Base-by-base conservation (phyloP, 148 eudicot genomes). In the Heliosperma pusillum region DNA sequence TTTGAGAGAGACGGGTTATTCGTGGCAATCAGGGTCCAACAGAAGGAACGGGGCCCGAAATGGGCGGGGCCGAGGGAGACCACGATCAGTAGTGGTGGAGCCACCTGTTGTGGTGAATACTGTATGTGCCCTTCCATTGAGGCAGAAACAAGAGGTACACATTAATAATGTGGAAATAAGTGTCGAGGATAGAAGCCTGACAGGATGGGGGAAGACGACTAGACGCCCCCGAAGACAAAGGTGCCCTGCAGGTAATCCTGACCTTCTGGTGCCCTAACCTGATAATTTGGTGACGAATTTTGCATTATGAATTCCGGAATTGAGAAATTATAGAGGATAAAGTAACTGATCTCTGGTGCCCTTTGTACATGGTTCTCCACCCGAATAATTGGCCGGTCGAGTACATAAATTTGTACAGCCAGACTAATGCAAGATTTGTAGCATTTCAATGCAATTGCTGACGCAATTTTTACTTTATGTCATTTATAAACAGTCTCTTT, bases 161-260 rank as follows among this genome's bases (percentile, higher is more conserved):
- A 76, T 59, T 72, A 85, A 62, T 40, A 85, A 73, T 56, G 72
- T 81, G 25, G 93, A 89, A 77, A 82, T 73, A 56, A 81, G 78
- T 74, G 67, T 88, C 71, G 89, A 88, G 85, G 97, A 89, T 80
- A 78, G 87, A 79, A 86, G 89, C 83, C 82, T 91, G 78, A 82
- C 85, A 3, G 90, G 98, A 66, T 94, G 98, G 97, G 98, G 98
- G 42, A 92, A 92, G 91, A 88, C 92, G 10, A 88, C 97, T 52
- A 82, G 98, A 74, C 92, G 93, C 42, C 98, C 96, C 25, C 82
- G 97, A 47, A 80, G 96, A 62, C 97, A 90, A 74, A 78, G 98
- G 79, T 88, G 79, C 82, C 86, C 90, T 80, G 85, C 88, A 44
- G 88, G 93, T 78, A 91, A 84, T 72, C 82, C 80, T 80, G 83